Evolutionary conservation across 805 yeast species (phyloP), one percentile per base, ranked within the genome.

Genomic region (Kodamaea jinghongensis): DNA sequence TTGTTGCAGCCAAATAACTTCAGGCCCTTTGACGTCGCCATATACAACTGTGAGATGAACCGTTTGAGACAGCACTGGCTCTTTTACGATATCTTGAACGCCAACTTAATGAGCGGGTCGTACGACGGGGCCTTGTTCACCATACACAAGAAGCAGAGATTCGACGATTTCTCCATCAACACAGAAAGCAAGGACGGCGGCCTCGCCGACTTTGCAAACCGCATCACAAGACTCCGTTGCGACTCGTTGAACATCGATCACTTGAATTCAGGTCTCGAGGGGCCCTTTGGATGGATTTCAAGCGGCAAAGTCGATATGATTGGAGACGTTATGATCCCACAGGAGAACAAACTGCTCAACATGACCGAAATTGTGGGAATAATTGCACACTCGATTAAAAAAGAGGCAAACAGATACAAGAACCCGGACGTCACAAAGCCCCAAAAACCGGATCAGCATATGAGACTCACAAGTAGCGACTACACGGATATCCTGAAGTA

Each of bases 221-320:
- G 82, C 41, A 77, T 85, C 9, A 87, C 91, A 1, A 71, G 96
- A 31, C 71, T 88, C 45, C 67, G 98, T 36, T 83, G 90, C 27
- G 98, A 93, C 56, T 81, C 88, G 20, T 75, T 93, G 40, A 82
- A 80, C 54, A 76, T 93, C 28, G 96, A 91, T 50, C 98, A 93
- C 61, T 64, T 93, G 42, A 93, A 93, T 56, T 78, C 86, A 1
- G 98, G 97, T 0, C 75, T 86, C 42, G 81, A 81, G 39, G 99
- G 99, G 0, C 96, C 98, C 9, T 88, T 93, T 61, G 97, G 98
- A 5, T 93, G 99, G 99, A 91, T 93, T 41, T 80, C 87, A 4
- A 75, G 78, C 45, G 99, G 99, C 10, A 80, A 80, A 37, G 98
- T 91, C 15, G 97, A 93, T 60, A 83, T 93, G 81, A 67, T 87